Evolutionary conservation across 371 early-diverging fungal genomes (phyloP).

Genomic region (Parasitella parasitica): DNA sequence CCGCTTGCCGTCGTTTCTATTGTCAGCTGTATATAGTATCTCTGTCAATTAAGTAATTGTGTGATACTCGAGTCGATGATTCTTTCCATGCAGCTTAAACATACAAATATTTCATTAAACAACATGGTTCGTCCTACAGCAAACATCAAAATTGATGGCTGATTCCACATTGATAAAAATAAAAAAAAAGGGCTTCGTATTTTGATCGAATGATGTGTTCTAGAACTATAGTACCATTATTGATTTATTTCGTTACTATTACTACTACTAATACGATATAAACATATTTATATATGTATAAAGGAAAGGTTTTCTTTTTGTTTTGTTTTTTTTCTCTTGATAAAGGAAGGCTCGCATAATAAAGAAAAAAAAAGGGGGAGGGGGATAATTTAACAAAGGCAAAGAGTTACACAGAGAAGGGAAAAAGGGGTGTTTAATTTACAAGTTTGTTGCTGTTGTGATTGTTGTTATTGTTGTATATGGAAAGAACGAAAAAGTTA

Average conservation of each 20-base stretch:
- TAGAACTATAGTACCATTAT: background rate
- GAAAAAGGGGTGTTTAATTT: conserved; percentile 5
- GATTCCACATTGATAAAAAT: background rate
- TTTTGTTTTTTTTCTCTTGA: background rate
- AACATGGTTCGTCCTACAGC: background rate
- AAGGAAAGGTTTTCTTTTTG: background rate
- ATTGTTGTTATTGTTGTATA: background rate
- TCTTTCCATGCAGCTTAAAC: background rate
- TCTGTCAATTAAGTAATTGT: too few relatives aligned
- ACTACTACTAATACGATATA: background rate
- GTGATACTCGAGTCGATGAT: too few relatives aligned
- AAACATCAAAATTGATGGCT: background rate
- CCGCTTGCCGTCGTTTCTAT: too few relatives aligned
- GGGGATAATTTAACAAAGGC: background rate
- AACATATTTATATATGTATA: background rate
- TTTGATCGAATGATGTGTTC: background rate
- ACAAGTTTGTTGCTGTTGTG: conserved; percentile 6
- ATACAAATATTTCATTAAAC: background rate
- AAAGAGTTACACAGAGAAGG: background rate
- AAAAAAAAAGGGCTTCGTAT: background rate
- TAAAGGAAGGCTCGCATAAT: background rate
- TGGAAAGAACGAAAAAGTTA: background rate
- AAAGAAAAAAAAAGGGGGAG: background rate
- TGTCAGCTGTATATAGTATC: background rate
- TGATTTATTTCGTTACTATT: background rate